Base-by-base conservation (phyloP, 164 flowering plant species). In the Echeveria elegans region DNA sequence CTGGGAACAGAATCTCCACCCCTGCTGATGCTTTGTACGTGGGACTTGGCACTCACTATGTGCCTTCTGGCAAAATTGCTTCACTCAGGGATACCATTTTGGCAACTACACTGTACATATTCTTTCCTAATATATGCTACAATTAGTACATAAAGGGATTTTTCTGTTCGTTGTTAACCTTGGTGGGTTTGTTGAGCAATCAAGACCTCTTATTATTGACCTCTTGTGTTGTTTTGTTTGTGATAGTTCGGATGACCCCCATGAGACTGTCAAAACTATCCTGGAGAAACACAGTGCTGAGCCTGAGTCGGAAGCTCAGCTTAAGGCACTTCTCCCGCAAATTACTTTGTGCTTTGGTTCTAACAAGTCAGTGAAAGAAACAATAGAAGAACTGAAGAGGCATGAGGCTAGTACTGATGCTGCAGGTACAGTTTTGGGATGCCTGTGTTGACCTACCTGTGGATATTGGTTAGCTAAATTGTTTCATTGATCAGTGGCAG, bases 11-110 rank as follows among this genome's bases (percentile, higher is more conserved):
- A 76, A 80, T 91, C 66, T 85, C 92, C 53, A 81, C 91, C 26
- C 87, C 99, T 21, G 88, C 95, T 67, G 97, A 94, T 84, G 97
- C 96, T 28, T 78, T 94, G 30, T 91, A 72, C 50, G 83, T 79
- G 19, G 97, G 99, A 59, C 88, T 94, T 73, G 99, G 97, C 60
- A 82, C 92, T 38, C 96, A 94, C 76, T 91, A 81, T 74, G 90
- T 91, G 47, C 96, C 95, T 75, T 91, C 97, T 68, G 87, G 76
- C 62, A 92, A 78, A 62, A 75, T 91, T 78, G 82, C 65, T 68
- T 72, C 86, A 69, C 70, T 94, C 65, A 94, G 78, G 76, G 96
- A 86, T 73, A 77, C 82, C 63, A 86, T 94, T 76, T 77, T 88
- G 72, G 75, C 86, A 18, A 52, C 72, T 65, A 76, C 69, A 78